These are phyloP conservation scores for Aquanectria penicillioides DNA, from an alignment of 2,329 filamentous ascomycete species.

Conservation along the genomic window DNA sequence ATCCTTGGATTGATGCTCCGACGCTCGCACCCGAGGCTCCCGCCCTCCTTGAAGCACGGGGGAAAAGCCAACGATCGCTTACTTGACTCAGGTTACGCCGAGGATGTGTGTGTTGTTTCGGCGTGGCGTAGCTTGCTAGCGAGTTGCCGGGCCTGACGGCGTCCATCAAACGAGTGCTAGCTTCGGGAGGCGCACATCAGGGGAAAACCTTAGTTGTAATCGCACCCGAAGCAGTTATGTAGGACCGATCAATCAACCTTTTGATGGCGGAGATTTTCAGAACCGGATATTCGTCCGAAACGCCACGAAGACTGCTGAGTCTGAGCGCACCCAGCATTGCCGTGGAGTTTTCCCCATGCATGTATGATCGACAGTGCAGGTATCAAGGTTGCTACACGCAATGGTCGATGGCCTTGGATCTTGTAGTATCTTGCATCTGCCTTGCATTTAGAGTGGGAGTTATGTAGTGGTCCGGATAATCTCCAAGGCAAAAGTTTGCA, in stretches of 20 bases:
- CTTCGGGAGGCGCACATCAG: background rate
- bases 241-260: background rate
- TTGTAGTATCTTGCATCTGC: too few species aligned
- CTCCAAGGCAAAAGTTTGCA: too few species aligned
- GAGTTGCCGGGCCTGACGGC: background rate
- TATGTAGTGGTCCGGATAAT: too few species aligned
- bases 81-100: background rate
- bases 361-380: background rate
- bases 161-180: background rate
- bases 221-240: background rate
- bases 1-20: too few species aligned
- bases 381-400: background rate
- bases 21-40: too few species aligned
- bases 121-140: background rate
- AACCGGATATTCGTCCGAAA: background rate
- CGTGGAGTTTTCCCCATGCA: background rate
- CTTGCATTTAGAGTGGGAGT: too few species aligned
- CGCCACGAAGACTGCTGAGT: background rate
- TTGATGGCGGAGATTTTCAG: background rate
- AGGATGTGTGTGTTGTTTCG: background rate
- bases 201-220: background rate
- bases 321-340: background rate
- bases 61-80: background rate
- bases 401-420: too few species aligned
- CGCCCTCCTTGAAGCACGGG: background rate